These are phyloP conservation scores for Tothia fuscella DNA, from an alignment of 2,329 filamentous ascomycete species.

Conservation along the genomic window DNA sequence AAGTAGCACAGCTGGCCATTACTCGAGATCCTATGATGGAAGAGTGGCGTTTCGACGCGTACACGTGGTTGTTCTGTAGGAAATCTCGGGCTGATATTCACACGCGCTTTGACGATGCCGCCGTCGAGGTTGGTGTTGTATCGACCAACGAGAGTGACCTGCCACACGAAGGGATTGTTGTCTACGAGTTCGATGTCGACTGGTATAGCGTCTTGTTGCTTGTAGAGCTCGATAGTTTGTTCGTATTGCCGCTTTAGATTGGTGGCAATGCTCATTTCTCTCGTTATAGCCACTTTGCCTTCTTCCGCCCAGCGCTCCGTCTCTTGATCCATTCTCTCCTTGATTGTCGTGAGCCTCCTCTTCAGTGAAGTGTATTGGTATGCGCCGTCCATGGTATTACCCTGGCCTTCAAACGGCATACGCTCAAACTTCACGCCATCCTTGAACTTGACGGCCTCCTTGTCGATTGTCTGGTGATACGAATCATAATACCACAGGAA, in stretches of 20 bases:
- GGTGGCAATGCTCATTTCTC: constrained; percentile 63
- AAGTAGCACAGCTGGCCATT: constrained; percentile 79
- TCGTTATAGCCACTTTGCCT: constrained; percentile 49
- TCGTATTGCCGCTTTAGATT: constrained; percentile 77
- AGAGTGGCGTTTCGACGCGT: constrained; percentile 67
- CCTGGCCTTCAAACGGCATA: constrained; percentile 75
- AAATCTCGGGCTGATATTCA: constrained; percentile 73
- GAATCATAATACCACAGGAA: constrained; percentile 95
- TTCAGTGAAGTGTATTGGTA: constrained; percentile 73
- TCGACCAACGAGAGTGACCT: constrained; percentile 76
- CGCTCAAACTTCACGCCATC: constrained; percentile 54
- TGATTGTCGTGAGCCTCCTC: constrained; percentile 55
- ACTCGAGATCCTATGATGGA: constrained; percentile 74
- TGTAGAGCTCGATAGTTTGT: constrained; percentile 66
- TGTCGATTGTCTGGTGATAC: constrained; percentile 60
- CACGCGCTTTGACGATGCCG: constrained; percentile 70
- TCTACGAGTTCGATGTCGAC: constrained; percentile 67
- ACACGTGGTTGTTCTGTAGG: constrained; percentile 81
- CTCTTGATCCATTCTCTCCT: constrained; percentile 59
- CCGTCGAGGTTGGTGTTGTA: constrained; percentile 92
- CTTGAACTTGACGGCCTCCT: constrained; percentile 49
- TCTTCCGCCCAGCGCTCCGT: constrained; percentile 57
- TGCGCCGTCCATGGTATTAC: constrained; percentile 74
- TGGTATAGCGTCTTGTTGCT: constrained; percentile 54
- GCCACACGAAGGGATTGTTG: constrained; percentile 82